These are phyloP conservation scores for Saccharomyces cerevisiae DNA, from an alignment of 805 yeast genomes.

Conservation along the genomic window DNA sequence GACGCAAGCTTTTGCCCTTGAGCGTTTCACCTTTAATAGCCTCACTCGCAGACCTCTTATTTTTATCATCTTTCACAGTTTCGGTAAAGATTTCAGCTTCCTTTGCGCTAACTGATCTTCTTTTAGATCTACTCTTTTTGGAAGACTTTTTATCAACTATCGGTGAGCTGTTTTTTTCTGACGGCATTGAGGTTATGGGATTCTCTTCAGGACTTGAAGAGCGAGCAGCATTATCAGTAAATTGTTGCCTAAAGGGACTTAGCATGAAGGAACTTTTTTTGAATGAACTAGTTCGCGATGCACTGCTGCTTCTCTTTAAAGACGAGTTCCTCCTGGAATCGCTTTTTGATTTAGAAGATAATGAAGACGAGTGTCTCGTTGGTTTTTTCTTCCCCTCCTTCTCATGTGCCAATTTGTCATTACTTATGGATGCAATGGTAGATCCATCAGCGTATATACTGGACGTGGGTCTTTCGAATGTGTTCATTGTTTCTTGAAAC, in stretches of 20 bases:
- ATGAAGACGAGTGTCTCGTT: slow-evolving; percentile 52
- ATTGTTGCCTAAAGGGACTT: slow-evolving; percentile 21
- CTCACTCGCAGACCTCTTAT: slow-evolving; percentile 42
- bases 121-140: slow-evolving; percentile 26
- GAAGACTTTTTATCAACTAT: slow-evolving; percentile 6
- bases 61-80: slow-evolving; percentile 15
- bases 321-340: slow-evolving; percentile 8
- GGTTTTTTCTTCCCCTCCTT: slow-evolving; percentile 27
- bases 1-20: slow-evolving; percentile 41
- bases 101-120: slow-evolving; percentile 47
- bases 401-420: neutral
- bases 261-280: slow-evolving; percentile 15
- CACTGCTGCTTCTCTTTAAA: slow-evolving; percentile 4
- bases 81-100: slow-evolving; percentile 23
- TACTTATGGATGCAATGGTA: slow-evolving; percentile 2
- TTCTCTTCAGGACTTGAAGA: slow-evolving; percentile 9
- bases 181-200: slow-evolving; percentile 2
- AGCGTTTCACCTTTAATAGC: slow-evolving; percentile 33
- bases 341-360: slow-evolving; percentile 32
- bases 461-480: slow-evolving; percentile 35
- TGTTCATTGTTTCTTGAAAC: neutral
- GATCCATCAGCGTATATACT: slow-evolving; percentile 28
- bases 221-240: slow-evolving; percentile 15
- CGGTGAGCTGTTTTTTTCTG: slow-evolving; percentile 2
- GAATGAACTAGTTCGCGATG: slow-evolving; percentile 1